phyloP scores from a whole-genome alignment of 1,139 yeast species.

The Blastobotrys malaysiensis region DNA sequence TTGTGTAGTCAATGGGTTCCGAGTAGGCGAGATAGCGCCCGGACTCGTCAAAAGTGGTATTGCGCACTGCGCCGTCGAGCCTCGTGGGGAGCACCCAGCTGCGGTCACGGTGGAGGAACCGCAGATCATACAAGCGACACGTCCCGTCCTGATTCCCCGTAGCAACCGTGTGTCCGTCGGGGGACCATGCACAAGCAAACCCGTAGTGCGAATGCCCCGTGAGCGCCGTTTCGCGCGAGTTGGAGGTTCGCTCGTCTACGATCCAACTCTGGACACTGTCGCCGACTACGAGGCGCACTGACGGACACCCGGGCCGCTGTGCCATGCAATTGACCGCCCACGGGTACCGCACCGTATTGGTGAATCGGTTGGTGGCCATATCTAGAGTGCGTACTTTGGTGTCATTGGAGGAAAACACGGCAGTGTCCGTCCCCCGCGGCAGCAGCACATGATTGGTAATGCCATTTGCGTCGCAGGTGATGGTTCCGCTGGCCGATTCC shows the following conservation, averaged over 20 bases:
- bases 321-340: conserved; percentile 53
- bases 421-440: conserved; percentile 26
- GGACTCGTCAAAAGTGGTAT: conserved; percentile 44
- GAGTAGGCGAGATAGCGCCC: conserved; percentile 52
- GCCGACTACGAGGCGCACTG: conserved; percentile 46
- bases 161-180: conserved; percentile 41
- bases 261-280: conserved; percentile 40
- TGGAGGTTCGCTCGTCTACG: conserved; percentile 42
- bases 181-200: conserved; percentile 58
- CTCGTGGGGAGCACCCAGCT: conserved; percentile 34
- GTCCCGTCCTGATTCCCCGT: conserved; percentile 63
- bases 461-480: conserved; percentile 46
- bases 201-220: conserved; percentile 52
- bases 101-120: conserved; percentile 29
- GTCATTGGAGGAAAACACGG: conserved; percentile 48
- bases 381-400: conserved; percentile 41
- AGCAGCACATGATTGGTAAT: conserved; percentile 51
- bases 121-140: conserved; percentile 50
- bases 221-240: conserved; percentile 17
- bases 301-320: conserved; percentile 35
- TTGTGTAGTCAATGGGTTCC: conserved; percentile 57
- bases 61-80: conserved; percentile 43
- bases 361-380: conserved; percentile 25
- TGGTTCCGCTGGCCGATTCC: conserved; percentile 29
- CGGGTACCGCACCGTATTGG: conserved; percentile 29